A percentile compares a stretch with the other conserved stretches of the same genome.
These are phyloP conservation scores for Epichloe aotearoae DNA, from an alignment of 2,329 filamentous ascomycete species.

Conservation along the genomic window DNA sequence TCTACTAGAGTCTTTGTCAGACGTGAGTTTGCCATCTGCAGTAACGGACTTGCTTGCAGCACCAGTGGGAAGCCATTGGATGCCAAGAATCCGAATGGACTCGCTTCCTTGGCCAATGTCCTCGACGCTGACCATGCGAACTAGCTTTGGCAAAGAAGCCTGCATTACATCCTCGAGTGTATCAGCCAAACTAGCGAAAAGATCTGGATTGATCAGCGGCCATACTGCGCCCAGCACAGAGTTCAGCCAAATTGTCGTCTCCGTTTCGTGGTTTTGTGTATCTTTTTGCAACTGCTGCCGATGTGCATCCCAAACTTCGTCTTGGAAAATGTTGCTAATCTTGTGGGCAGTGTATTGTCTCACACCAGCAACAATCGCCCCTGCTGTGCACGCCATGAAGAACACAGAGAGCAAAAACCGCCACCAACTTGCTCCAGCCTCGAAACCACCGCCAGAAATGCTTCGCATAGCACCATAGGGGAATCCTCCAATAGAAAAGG, in stretches of 20 bases:
- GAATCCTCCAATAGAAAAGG: background rate
- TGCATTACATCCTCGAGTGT: constrained; percentile 73
- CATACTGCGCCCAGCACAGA: constrained; percentile 53
- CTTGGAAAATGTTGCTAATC: constrained; percentile 49
- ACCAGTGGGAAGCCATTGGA: constrained; percentile 60
- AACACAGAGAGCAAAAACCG: constrained; percentile 1
- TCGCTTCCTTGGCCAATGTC: constrained; percentile 67
- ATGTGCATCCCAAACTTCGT: constrained; percentile 56
- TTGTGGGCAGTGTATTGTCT: constrained; percentile 49
- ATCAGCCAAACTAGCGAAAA: constrained; percentile 56
- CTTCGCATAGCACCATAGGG: background rate
- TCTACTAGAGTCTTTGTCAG: constrained; percentile 17
- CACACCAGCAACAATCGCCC: constrained; percentile 30
- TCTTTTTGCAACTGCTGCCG: constrained; percentile 34
- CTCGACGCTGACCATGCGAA: constrained; percentile 64
- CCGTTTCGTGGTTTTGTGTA: constrained; percentile 31
- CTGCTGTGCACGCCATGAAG: constrained; percentile 15
- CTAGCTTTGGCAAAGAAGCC: constrained; percentile 53
- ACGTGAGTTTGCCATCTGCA: constrained; percentile 38
- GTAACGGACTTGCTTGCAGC: constrained; percentile 51
- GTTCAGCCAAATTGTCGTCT: constrained; percentile 63
- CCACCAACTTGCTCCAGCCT: constrained; percentile 15
- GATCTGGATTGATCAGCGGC: constrained; percentile 63
- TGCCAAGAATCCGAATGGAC: constrained; percentile 53
- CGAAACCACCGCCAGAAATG: constrained; percentile 4